phyloP scores from a whole-genome alignment of 2,329 filamentous ascomycete genomes.

The Phialophora macrospora region DNA sequence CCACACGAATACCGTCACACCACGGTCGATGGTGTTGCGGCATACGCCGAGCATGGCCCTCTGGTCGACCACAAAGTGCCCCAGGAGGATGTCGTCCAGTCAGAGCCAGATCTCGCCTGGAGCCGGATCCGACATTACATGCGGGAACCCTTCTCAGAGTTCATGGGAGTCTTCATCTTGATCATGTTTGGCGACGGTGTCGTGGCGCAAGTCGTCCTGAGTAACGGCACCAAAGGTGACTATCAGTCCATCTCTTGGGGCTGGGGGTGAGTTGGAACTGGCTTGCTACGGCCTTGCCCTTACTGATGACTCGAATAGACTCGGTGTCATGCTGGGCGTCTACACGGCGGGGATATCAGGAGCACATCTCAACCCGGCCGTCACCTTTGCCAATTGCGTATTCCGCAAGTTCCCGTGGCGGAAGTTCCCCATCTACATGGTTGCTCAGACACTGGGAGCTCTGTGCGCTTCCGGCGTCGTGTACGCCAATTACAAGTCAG shows the following conservation, averaged over 20 bases:
- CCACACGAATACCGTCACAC: constrained; percentile 30
- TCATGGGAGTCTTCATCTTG: constrained; percentile 70
- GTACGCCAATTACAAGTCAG: constrained; percentile 68
- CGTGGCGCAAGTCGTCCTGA: constrained; percentile 67
- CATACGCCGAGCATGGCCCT: constrained; percentile 42
- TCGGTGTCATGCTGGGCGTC: constrained; percentile 72
- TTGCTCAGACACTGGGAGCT: constrained; percentile 70
- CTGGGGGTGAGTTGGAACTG: constrained; percentile 48
- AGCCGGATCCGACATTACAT: constrained; percentile 56
- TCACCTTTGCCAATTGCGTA: constrained; percentile 65
- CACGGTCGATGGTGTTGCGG: constrained; percentile 29
- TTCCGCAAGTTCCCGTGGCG: constrained; percentile 72
- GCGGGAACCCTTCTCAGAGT: constrained; percentile 68
- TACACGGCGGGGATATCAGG: constrained; percentile 66
- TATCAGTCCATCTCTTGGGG: constrained; percentile 61
- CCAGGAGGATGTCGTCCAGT: constrained; percentile 40
- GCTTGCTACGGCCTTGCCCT: constrained; percentile 12
- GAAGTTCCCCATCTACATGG: constrained; percentile 68
- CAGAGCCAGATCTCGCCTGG: constrained; percentile 54
- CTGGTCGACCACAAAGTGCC: constrained; percentile 44
- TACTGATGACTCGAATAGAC: constrained; percentile 45
- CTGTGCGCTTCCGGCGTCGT: constrained; percentile 66
- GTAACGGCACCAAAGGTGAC: constrained; percentile 49
- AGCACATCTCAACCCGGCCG: constrained; percentile 67
- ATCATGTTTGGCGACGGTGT: constrained; percentile 72